Percentiles rank a stretch among this genome's conserved stretches.
Conservation (phyloP, 495 filamentous ascomycete genomes). For the Ascodesmis nigricans region DNA sequence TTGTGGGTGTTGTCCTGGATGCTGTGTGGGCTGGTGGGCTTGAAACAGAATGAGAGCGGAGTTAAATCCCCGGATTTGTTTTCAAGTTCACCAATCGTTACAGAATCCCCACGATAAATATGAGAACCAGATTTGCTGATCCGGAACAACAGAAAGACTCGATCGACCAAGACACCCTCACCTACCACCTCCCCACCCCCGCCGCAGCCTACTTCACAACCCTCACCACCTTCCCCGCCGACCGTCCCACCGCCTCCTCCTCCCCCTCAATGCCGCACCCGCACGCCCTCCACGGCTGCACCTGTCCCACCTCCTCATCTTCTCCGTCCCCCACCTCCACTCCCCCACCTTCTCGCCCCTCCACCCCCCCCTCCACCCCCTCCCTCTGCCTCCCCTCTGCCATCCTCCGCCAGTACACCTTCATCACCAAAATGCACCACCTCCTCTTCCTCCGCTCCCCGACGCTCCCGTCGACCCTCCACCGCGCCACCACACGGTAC, state of each 20-base stretch:
- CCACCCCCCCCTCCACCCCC: conserved; percentile 39
- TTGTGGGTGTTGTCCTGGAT: conserved; percentile 22
- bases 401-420: conserved; percentile 58
- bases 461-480: conserved; percentile 35
- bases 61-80: too few relatives aligned
- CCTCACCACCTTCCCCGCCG: conserved; percentile 28
- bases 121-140: not conserved
- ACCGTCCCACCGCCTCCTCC: conserved; percentile 32
- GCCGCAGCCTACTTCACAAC: conserved; percentile 28
- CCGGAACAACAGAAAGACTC: conserved; percentile 24
- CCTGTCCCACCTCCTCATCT: conserved; percentile 7
- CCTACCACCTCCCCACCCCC: conserved; percentile 32
- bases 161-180: conserved; percentile 42
- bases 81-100: too few relatives aligned
- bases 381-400: conserved; percentile 55
- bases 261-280: conserved; percentile 6
- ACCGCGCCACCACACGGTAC: conserved; percentile 46
- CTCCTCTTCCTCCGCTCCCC: conserved; percentile 23
- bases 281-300: conserved; percentile 1
- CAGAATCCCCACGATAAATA: too few relatives aligned
- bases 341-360: not conserved
- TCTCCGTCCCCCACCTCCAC: not conserved
- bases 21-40: not conserved
- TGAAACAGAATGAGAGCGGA: not conserved
- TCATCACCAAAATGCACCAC: conserved; percentile 61